Base-by-base conservation (phyloP, 805 yeast genomes). In the Candida patagonica region DNA sequence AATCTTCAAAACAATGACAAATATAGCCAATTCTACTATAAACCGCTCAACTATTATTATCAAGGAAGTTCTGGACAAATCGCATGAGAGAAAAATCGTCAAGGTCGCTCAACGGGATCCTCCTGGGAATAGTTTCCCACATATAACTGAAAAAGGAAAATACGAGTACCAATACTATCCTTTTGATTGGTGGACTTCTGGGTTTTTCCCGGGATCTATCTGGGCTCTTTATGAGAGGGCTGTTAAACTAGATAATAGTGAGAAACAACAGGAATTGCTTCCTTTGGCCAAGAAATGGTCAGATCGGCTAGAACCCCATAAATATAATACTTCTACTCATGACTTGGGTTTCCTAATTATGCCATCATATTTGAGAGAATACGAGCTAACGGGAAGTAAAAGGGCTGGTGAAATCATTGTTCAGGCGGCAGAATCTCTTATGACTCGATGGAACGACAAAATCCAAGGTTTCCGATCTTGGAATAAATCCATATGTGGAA, bases 311-410 rank as follows among this genome's bases (percentile, higher is more conserved):
- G 30, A 35, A 17, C 34, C 42, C 17, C 49, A 47, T 16, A 35
- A 42, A 38, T 30, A 15, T 5, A 51, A 53, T 26, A 49, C 55
- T 8, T 52, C 49, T 31, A 57, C 59, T 17, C 62, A 58, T 40
- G 62, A 58, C 40, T 41, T 58, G 24, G 61, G 59, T 1, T 56
- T 58, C 41, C 42, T 56, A 34, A 49, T 58, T 17, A 38, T 45
- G 40, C 59, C 61, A 4, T 39, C 60, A 1, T 50, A 52, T 22
- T 32, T 42, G 27, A 49, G 61, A 35, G 56, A 55, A 31, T 53
- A 50, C 30, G 42, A 49, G 37, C 35, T 52, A 15, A 42, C 38
- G 16, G 44, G 47, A 21, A 45, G 46, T 37, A 26, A 30, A 19
- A 44, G 44, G 15, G 48, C 60, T 2, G 45, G 36, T 6, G 49